These are phyloP conservation scores for Naganishia sp. DNA, from an alignment of 1,284 basidiomycete species.

Conservation along the genomic window DNA sequence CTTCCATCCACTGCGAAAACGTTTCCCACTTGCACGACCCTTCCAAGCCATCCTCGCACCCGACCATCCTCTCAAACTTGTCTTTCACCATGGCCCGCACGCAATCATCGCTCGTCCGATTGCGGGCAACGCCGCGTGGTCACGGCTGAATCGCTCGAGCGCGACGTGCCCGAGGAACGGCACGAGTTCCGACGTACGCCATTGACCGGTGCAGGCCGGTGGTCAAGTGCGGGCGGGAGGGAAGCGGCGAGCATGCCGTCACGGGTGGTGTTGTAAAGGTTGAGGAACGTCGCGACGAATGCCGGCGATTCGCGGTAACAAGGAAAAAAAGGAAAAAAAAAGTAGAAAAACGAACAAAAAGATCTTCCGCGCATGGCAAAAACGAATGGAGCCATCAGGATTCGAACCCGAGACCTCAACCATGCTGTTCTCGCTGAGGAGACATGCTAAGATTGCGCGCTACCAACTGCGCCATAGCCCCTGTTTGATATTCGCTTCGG, in stretches of 20 bases:
- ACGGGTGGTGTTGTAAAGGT: constrained; percentile 52
- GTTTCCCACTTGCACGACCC: constrained; percentile 48
- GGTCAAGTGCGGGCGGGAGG: constrained; percentile 43
- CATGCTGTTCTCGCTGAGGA: not conserved
- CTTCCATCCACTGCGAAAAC: constrained; percentile 47
- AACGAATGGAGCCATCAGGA: constrained; percentile 4
- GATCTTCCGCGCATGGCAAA: no score
- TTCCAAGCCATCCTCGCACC: constrained; percentile 52
- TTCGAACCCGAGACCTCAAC: constrained; percentile 11
- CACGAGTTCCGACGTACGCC: constrained; percentile 54
- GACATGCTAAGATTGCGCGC: constrained; percentile 11
- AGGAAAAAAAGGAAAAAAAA: no score
- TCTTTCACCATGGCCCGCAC: constrained; percentile 56
- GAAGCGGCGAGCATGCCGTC: constrained; percentile 39
- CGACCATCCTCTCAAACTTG: constrained; percentile 49
- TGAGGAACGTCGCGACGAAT: constrained; percentile 54
- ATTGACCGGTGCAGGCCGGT: constrained; percentile 42
- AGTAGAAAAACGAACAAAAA: no score
- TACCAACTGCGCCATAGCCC: constrained; percentile 12
- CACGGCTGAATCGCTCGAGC: constrained; percentile 51
- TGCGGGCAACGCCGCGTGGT: constrained; percentile 3
- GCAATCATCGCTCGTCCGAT: constrained; percentile 40
- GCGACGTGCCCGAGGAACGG: constrained; percentile 57
- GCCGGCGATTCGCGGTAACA: constrained; percentile 57
- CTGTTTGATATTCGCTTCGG: not conserved